phyloP scores from a whole-genome alignment of 345 rosid species.

The Kernera saxatilis region DNA sequence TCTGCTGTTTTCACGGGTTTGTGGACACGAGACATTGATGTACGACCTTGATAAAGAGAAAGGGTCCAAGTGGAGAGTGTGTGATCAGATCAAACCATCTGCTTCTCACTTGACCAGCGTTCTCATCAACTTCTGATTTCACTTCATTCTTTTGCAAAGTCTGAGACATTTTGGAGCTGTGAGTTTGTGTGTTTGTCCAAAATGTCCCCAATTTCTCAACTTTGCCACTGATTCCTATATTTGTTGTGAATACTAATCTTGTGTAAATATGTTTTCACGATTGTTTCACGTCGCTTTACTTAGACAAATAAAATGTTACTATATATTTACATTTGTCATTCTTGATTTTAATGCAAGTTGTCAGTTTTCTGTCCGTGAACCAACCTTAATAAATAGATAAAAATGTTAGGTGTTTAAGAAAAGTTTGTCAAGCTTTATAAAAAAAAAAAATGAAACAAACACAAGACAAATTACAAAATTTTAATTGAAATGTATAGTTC shows the following conservation, averaged over 20 bases:
- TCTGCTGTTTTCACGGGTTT: constrained; percentile 59
- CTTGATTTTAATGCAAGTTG: not conserved
- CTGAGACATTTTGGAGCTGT: not conserved
- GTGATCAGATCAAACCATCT: constrained; percentile 55
- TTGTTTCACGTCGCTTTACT: not conserved
- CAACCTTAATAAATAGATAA: no score
- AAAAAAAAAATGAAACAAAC: no score
- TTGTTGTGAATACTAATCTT: not conserved
- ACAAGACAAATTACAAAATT: no score
- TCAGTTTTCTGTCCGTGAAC: not conserved
- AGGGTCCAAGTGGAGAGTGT: constrained; percentile 71
- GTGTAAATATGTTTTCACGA: not conserved
- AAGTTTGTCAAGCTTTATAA: no score
- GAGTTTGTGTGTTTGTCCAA: not conserved
- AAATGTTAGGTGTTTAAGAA: no score
- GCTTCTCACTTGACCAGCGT: constrained; percentile 49
- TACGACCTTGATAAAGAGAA: constrained; percentile 65
- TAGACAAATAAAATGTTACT: no score
- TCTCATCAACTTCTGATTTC: constrained; percentile 18
- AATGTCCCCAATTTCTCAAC: not conserved
- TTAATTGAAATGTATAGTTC: no score
- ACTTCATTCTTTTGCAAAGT: constrained; percentile 10
- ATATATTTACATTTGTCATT: not conserved
- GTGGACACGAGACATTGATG: constrained; percentile 43
- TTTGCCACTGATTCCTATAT: not conserved